Evolutionary conservation across 106 monocot genomes (phyloP).

Genomic region (Allium sativum): DNA sequence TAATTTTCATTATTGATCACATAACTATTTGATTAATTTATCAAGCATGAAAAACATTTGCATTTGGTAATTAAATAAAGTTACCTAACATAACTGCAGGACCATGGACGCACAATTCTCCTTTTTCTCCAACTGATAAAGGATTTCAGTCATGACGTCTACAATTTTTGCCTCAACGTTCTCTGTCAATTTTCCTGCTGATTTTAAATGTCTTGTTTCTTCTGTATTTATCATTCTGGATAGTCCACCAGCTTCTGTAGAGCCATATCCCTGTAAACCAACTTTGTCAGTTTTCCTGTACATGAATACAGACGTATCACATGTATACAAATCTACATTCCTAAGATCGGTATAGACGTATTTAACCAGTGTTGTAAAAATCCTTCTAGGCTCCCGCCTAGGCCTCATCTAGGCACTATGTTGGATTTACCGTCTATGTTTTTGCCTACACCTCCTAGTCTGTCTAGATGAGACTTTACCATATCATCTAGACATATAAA

Average conservation of each 20-base stretch:
- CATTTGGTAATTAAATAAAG: background rate
- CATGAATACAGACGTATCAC: constrained; percentile 29
- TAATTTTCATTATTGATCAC: too few relatives aligned
- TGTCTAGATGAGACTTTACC: too few relatives aligned
- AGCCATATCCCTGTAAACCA: constrained; percentile 47
- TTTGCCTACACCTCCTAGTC: too few relatives aligned
- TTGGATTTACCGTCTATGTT: too few relatives aligned
- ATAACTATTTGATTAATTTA: background rate
- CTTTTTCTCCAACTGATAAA: constrained; percentile 30
- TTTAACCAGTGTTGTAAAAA: too few relatives aligned
- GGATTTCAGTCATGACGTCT: constrained; percentile 23
- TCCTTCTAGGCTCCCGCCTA: too few relatives aligned
- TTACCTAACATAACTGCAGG: constrained; percentile 58
- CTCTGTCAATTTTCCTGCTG: constrained; percentile 37
- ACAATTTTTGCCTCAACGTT: constrained; percentile 62
- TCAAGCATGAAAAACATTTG: background rate
- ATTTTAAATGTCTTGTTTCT: constrained; percentile 28
- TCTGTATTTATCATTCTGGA: constrained; percentile 19
- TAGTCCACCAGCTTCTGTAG: constrained; percentile 48
- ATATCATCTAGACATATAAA: too few relatives aligned
- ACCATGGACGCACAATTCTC: constrained; percentile 58
- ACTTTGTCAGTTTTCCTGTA: background rate
- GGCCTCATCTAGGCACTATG: too few relatives aligned
- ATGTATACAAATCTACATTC: constrained; percentile 14
- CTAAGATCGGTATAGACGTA: too few relatives aligned